Conservation (phyloP, 768 basidiomycete species). For the Pleurotus citrinopileatus region DNA sequence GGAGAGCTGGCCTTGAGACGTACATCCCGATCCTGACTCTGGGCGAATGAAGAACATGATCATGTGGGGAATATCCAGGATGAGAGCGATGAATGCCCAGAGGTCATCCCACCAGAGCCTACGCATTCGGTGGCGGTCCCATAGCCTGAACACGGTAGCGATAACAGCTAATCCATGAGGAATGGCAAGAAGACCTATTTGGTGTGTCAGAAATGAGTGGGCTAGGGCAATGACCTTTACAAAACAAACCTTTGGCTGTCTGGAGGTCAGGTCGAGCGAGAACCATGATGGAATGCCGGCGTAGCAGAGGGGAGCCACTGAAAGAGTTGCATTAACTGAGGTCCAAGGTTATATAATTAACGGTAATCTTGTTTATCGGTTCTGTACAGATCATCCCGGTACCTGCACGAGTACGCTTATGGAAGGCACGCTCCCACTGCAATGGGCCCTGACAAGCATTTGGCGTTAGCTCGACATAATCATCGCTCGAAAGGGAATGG, state of each 20-base stretch:
- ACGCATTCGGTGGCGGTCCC: slow-evolving; percentile 18
- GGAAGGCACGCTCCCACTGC: not conserved
- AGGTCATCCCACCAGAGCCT: slow-evolving; percentile 30
- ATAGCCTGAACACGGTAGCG: slow-evolving; percentile 20
- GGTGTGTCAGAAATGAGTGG: not conserved
- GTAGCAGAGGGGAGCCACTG: not conserved
- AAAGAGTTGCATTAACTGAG: not conserved
- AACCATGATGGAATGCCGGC: not conserved
- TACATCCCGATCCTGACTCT: not conserved
- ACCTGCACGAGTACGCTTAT: not conserved
- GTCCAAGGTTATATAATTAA: not conserved
- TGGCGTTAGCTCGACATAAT: not conserved
- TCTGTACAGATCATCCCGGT: not conserved
- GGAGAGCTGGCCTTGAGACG: not conserved
- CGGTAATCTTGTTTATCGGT: not conserved
- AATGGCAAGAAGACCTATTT: slow-evolving; percentile 1
- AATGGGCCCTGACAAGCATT: not conserved
- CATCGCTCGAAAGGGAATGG: not conserved
- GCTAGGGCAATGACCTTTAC: not conserved
- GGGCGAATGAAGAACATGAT: slow-evolving; percentile 8
- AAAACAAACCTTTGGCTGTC: not conserved
- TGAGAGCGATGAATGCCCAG: slow-evolving; percentile 21
- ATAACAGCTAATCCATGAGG: slow-evolving; percentile 10
- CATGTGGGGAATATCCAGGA: slow-evolving; percentile 12
- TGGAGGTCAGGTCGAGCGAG: not conserved